A percentile compares a stretch with the other conserved stretches of the same genome.
Conservation (phyloP, 352 stramenopile genomes). For the Phytophthora sp. region DNA sequence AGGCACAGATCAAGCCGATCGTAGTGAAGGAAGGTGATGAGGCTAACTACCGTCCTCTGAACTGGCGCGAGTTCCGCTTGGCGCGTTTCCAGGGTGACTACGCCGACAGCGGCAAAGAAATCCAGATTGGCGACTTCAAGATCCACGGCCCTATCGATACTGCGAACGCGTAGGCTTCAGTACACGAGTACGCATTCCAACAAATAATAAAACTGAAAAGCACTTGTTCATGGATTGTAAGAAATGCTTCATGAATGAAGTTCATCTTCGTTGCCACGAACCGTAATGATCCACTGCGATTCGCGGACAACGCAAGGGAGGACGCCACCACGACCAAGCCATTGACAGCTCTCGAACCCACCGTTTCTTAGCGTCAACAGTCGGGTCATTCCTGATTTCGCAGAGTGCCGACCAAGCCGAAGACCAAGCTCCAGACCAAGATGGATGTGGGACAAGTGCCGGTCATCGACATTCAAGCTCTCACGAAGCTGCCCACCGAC, state of each 20-base stretch:
- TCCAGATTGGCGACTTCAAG: constrained; percentile 16
- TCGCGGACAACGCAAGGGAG: too few species aligned
- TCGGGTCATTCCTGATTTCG: neutral
- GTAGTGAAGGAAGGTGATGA: constrained; percentile 30
- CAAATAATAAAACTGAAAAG: too few species aligned
- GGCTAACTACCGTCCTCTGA: constrained; percentile 70
- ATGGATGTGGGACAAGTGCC: constrained; percentile 40
- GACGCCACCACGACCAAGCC: too few species aligned
- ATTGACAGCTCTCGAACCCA: too few species aligned
- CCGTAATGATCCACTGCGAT: too few species aligned
- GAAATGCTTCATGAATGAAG: too few species aligned
- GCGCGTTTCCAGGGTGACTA: constrained; percentile 20
- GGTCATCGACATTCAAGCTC: constrained; percentile 49
- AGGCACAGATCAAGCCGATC: constrained; percentile 62
- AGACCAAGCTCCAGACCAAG: neutral
- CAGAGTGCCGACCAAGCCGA: too few species aligned
- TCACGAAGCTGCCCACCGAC: constrained; percentile 46
- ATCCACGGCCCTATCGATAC: constrained; percentile 1
- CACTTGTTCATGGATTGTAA: too few species aligned
- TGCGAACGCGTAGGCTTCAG: constrained; percentile 4
- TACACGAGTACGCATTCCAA: too few species aligned
- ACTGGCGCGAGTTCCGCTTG: constrained; percentile 88
- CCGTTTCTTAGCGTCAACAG: too few species aligned
- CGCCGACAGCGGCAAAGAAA: constrained; percentile 12
- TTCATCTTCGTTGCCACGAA: too few species aligned